Percentiles rank a stretch among this genome's conserved stretches.
Evolutionary conservation across 1,284 basidiomycete species (phyloP).

Genomic region (Heterobasidion parviporum): DNA sequence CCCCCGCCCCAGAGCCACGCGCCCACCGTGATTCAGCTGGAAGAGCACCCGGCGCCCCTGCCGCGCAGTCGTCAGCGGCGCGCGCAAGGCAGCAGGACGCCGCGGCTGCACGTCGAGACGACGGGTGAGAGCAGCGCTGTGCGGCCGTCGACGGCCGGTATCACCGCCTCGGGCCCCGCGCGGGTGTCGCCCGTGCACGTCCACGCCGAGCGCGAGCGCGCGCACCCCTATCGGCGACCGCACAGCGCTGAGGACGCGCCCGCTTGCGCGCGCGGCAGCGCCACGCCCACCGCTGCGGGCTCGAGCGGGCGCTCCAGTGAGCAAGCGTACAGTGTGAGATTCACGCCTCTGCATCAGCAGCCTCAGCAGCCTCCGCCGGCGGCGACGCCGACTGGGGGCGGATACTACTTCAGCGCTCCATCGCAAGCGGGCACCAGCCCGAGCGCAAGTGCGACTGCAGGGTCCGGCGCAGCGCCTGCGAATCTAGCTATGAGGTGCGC

Average conservation of each 20-base stretch:
- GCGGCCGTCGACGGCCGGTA: background rate
- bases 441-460: background rate
- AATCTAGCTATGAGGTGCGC: background rate
- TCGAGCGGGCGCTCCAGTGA: background rate
- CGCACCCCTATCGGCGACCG: constrained; percentile 25
- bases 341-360: background rate
- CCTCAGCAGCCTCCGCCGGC: background rate
- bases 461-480: background rate
- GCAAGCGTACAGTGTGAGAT: background rate
- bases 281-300: background rate
- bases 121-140: background rate
- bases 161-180: constrained; percentile 6
- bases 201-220: constrained; percentile 13
- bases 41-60: background rate
- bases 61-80: background rate
- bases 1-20: background rate
- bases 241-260: constrained; percentile 16
- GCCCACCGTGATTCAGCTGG: background rate
- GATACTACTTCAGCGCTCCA: background rate
- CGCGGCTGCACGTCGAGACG: background rate
- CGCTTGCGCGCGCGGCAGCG: constrained; percentile 4
- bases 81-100: background rate
- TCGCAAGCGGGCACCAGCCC: background rate
- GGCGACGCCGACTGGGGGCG: background rate
- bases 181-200: constrained; percentile 18